Percentiles rank a stretch among this genome's conserved stretches.
These are phyloP conservation scores for Corrigiola litoralis DNA, from an alignment of 179 eudicot genomes.

Conservation along the genomic window DNA sequence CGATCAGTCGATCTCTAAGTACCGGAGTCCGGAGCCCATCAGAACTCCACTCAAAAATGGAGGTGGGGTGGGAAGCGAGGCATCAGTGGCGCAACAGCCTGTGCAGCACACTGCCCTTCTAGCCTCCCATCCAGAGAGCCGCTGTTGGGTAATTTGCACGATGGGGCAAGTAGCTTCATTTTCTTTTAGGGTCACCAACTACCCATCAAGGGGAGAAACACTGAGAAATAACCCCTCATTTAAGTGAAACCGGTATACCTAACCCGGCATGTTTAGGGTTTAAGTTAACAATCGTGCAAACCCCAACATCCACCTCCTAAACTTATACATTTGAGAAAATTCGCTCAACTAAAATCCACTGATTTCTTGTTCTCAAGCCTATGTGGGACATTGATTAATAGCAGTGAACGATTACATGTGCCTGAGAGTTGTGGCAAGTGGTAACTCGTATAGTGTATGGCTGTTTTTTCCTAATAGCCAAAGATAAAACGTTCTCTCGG, in stretches of 20 bases:
- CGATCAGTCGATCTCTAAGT: background rate
- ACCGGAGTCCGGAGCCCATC: too few relatives aligned
- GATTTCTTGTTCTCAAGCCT: too few relatives aligned
- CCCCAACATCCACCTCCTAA: constrained; percentile 11
- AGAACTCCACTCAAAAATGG: background rate
- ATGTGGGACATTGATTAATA: too few relatives aligned
- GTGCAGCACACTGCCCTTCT: constrained; percentile 5
- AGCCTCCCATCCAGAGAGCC: constrained; percentile 6
- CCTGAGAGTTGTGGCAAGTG: too few relatives aligned
- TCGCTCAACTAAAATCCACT: background rate
- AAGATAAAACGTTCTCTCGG: too few relatives aligned
- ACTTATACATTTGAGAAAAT: too few relatives aligned
- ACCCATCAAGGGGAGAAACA: constrained; percentile 17
- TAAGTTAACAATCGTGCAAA: background rate
- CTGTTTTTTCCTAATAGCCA: too few relatives aligned
- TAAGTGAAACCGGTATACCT: background rate
- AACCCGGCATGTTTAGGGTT: constrained; percentile 7
- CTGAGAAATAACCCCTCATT: constrained; percentile 10
- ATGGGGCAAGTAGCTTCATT: background rate
- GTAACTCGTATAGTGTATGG: too few relatives aligned
- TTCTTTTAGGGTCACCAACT: background rate
- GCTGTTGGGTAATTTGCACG: constrained; percentile 2
- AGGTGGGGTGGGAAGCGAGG: constrained; percentile 17
- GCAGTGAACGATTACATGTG: too few relatives aligned
- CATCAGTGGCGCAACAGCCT: constrained; percentile 1